Base-by-base conservation (phyloP, 1,284 basidiomycete species). In the Cryptococcus hybrid region DNA sequence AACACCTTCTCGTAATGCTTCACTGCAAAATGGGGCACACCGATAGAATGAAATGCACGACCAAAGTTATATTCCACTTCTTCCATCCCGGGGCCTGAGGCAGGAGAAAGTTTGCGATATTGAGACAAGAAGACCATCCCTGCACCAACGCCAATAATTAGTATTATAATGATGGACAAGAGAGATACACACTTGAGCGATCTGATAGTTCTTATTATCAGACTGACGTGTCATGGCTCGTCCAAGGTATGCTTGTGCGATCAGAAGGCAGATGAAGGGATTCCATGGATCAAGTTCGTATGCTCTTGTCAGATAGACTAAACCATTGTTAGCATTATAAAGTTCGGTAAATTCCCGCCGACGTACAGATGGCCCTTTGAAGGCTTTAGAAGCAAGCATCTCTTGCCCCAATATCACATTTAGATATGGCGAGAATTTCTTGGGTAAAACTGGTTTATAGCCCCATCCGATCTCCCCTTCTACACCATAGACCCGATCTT, bases 11-110 rank as follows among this genome's bases (percentile, higher is more conserved):
- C 86, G 68, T 94, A 96, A 73, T 95, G 92, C 56, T 82, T 85
- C 6, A 86, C 85, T 0, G 92, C 92, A 62, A 91, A 84, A 9
- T 88, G 85, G 50, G 86, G 82, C 7, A 96, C 77, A 7, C 92
- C 90, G 12, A 98, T 80, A 56, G 92, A 88, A 70, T 99, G 94
- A 71, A 96, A 96, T 0, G 86, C 84, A 46, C 95, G 81, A 0
- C 88, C 95, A 71, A 91, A 89, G 73, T 98, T 98, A 77, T 87
- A 98, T 63, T 97, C 92, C 1, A 93, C 87, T 70, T 93, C 90
- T 50, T 85, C 84, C n/a, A 78, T 75, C 2, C 77, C 71, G 40
- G 80, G 76, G 0, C 64, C 69, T 51, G 57, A 81, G 78, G 57
- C 48, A 84, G 80, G 39, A 43, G 61, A 71, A 37, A 88, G 67